phyloP scores from a whole-genome alignment of 257 asterid species.

The Ligustrum vulgare region DNA sequence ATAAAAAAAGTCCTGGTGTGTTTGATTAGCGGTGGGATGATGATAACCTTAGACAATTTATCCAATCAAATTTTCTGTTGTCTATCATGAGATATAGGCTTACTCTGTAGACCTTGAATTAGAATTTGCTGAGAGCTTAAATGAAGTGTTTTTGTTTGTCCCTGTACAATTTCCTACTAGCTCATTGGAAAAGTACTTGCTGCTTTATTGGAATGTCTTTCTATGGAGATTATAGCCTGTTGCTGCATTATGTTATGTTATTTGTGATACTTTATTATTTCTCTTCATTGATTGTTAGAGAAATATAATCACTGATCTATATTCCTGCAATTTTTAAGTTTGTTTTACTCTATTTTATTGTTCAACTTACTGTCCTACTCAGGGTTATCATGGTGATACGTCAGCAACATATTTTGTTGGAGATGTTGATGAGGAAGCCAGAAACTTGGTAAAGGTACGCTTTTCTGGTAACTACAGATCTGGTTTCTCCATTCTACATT shows the following conservation, averaged over 20 bases:
- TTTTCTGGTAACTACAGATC: constrained; percentile 28
- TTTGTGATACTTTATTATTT: constrained; percentile 1
- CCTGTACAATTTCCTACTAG: neutral
- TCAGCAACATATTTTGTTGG: constrained; percentile 92
- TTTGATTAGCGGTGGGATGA: neutral
- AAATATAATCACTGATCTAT: neutral
- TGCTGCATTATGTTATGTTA: neutral
- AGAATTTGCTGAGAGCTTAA: neutral
- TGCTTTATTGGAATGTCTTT: neutral
- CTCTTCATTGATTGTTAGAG: constrained; percentile 12
- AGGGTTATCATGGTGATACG: constrained; percentile 99
- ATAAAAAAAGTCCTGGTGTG: neutral
- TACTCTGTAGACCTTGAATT: neutral
- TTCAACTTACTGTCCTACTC: constrained; percentile 25
- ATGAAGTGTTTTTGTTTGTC: neutral
- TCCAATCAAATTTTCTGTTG: neutral
- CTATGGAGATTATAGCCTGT: neutral
- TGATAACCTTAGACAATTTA: neutral
- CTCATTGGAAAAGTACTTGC: neutral
- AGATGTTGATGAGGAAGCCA: constrained; percentile 76
- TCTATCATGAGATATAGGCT: neutral
- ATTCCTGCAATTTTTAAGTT: constrained; percentile 18
- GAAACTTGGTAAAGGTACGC: constrained; percentile 79
- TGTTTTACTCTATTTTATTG: constrained; percentile 21
- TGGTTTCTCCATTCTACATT: neutral